Conservation (phyloP, 495 filamentous ascomycete genomes). For the Aspergillus wentii region DNA sequence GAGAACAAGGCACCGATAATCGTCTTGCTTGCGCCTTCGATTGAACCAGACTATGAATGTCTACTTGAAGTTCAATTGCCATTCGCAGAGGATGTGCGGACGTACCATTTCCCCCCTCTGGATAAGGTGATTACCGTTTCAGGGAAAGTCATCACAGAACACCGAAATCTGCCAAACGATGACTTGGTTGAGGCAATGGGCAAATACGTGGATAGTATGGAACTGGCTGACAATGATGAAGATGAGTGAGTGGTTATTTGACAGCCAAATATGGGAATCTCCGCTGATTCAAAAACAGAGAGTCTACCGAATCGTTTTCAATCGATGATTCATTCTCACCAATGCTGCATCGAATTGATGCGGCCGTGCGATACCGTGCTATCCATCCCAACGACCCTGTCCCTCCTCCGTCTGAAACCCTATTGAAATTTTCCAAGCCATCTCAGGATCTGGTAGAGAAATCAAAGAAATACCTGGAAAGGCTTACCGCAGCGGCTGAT, state of each 20-base stretch:
- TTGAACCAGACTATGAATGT: slow-evolving; percentile 81
- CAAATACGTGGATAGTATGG: slow-evolving; percentile 91
- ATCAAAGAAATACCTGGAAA: slow-evolving; percentile 49
- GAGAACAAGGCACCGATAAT: slow-evolving; percentile 71
- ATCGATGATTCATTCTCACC: slow-evolving; percentile 88
- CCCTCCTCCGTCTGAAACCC: slow-evolving; percentile 58
- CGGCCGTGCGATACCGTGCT: slow-evolving; percentile 78
- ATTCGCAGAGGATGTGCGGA: slow-evolving; percentile 85
- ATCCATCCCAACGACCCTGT: slow-evolving; percentile 66
- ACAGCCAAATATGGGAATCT: neutral
- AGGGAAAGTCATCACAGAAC: slow-evolving; percentile 78
- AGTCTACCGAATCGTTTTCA: slow-evolving; percentile 64
- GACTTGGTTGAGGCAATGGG: slow-evolving; percentile 75
- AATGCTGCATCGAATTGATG: slow-evolving; percentile 82
- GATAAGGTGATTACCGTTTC: slow-evolving; percentile 83
- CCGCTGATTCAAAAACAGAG: slow-evolving; percentile 43
- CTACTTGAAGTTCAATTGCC: slow-evolving; percentile 91
- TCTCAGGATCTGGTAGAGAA: slow-evolving; percentile 59
- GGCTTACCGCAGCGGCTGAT: slow-evolving; percentile 62
- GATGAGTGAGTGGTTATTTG: slow-evolving; percentile 57
- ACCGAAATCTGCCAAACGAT: slow-evolving; percentile 79
- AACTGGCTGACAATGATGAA: slow-evolving; percentile 65
- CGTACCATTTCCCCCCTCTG: slow-evolving; percentile 85
- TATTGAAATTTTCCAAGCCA: slow-evolving; percentile 71
- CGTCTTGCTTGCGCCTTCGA: slow-evolving; percentile 74